Conservation (phyloP, 139 green algal genomes). For the Klebsormidium nitens region DNA sequence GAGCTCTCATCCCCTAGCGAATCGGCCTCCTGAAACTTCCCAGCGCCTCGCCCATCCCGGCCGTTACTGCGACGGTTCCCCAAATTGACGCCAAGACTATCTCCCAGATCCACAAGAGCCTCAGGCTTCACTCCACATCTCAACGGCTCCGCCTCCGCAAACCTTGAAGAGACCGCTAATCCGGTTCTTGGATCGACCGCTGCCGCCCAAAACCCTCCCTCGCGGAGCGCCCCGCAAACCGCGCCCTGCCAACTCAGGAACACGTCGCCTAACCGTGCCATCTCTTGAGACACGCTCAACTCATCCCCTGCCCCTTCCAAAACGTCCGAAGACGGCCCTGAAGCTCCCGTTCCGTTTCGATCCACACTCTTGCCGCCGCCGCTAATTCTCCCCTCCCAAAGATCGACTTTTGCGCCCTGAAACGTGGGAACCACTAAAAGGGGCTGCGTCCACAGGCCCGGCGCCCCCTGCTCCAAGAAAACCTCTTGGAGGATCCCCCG, state of each 20-base stretch:
- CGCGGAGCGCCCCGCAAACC: conserved; percentile 8
- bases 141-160: no score
- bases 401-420: conserved; percentile 20
- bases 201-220: conserved; percentile 10
- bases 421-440: conserved; percentile 28
- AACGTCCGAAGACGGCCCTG: not conserved
- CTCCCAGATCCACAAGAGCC: no score
- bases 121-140: no score
- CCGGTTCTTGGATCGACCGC: conserved; percentile 17
- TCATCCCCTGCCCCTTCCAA: conserved; percentile 7
- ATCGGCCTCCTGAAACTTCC: conserved; percentile 6
- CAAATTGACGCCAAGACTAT: no score
- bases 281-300: conserved; percentile 35
- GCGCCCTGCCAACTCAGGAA: conserved; percentile 44
- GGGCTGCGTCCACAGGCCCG: not conserved
- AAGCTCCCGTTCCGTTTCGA: not conserved
- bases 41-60: not conserved
- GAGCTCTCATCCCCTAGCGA: no score
- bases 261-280: conserved; percentile 48
- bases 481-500: not conserved
- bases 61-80: no score
- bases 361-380: not conserved
- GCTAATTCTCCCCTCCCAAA: conserved; percentile 6
- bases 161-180: no score
- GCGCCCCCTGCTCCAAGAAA: no score